Conservation (phyloP, 805 yeast genomes). For the Candida pini region DNA sequence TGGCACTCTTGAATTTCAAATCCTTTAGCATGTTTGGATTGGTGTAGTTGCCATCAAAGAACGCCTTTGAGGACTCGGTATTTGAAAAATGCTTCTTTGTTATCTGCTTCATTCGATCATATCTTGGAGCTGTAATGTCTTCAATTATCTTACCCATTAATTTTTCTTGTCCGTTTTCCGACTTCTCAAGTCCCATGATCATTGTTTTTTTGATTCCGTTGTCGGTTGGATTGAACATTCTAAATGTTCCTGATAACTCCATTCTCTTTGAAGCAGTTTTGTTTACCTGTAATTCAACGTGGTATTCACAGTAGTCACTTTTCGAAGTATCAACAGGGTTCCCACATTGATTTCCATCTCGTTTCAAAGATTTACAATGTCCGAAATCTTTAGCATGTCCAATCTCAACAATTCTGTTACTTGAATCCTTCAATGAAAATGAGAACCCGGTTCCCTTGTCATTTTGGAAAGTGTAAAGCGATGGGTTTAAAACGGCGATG, state of each 20-base stretch:
- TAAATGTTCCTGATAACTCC: slow-evolving; percentile 63
- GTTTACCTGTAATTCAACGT: slow-evolving; percentile 52
- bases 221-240: slow-evolving; percentile 51
- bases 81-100: slow-evolving; percentile 33
- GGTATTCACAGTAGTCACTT: slow-evolving; percentile 64
- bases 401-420: slow-evolving; percentile 58
- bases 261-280: slow-evolving; percentile 56
- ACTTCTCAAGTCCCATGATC: slow-evolving; percentile 21
- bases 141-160: slow-evolving; percentile 22
- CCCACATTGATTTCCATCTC: slow-evolving; percentile 49
- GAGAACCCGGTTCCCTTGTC: slow-evolving; percentile 39
- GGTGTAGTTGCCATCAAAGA: slow-evolving; percentile 43
- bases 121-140: slow-evolving; percentile 22
- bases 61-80: slow-evolving; percentile 40
- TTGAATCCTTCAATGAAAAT: slow-evolving; percentile 45
- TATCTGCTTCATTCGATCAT: slow-evolving; percentile 12
- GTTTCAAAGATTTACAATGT: slow-evolving; percentile 47
- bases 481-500: slow-evolving; percentile 71
- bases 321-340: slow-evolving; percentile 52
- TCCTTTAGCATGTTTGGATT: slow-evolving; percentile 41
- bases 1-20: slow-evolving; percentile 33
- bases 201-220: slow-evolving; percentile 38
- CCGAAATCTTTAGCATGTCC: slow-evolving; percentile 69
- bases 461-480: slow-evolving; percentile 35
- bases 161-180: slow-evolving; percentile 21